Conservation (phyloP, 1,139 yeast genomes). For the Pichia sp. region DNA sequence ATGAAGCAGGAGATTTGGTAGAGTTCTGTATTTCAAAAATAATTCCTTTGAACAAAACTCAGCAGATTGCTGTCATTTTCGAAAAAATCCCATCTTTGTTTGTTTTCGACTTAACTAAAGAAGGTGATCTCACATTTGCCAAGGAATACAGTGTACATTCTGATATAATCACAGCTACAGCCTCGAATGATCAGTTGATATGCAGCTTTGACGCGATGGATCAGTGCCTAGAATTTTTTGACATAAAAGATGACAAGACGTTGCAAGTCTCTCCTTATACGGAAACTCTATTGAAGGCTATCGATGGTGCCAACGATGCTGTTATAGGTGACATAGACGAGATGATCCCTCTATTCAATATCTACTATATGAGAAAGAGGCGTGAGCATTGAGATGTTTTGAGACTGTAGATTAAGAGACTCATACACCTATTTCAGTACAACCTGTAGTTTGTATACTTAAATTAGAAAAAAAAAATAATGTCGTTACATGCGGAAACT, state of each 20-base stretch:
- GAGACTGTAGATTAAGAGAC: not conserved
- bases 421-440: not conserved
- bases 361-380: conserved; percentile 69
- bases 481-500: no score
- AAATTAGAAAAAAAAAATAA: no score
- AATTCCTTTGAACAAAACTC: conserved; percentile 31
- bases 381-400: conserved; percentile 59
- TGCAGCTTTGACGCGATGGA: conserved; percentile 33
- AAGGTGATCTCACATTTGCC: conserved; percentile 32
- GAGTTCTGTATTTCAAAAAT: conserved; percentile 56
- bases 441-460: not conserved
- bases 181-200: conserved; percentile 22
- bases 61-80: conserved; percentile 28
- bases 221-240: conserved; percentile 44
- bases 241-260: conserved; percentile 34
- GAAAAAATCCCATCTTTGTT: conserved; percentile 27
- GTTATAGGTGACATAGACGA: conserved; percentile 36
- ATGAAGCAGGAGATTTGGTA: conserved; percentile 43
- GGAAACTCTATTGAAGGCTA: conserved; percentile 14
- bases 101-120: conserved; percentile 23
- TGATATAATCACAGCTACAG: conserved; percentile 25
- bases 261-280: conserved; percentile 34
- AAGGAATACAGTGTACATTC: conserved; percentile 31
- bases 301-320: conserved; percentile 23
- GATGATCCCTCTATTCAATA: conserved; percentile 60